phyloP scores from a whole-genome alignment of 305 asterid genomes.

The Rubia tinctorum region DNA sequence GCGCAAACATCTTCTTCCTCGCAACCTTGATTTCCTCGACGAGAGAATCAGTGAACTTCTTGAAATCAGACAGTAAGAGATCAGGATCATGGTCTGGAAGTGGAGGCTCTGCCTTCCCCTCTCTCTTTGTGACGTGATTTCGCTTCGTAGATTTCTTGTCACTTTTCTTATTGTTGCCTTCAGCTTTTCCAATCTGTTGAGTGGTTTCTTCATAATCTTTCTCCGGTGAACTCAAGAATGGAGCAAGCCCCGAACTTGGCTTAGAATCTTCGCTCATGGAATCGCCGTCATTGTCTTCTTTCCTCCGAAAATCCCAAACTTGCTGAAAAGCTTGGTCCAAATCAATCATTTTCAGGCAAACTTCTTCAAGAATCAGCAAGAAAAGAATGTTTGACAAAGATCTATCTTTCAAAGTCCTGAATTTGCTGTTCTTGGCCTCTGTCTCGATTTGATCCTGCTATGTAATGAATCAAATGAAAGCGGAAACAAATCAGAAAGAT shows the following conservation, averaged over 20 bases:
- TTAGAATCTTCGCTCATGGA: slow-evolving; percentile 51
- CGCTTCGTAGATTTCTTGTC: slow-evolving; percentile 8
- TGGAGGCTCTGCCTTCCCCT: background rate
- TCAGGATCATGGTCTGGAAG: slow-evolving; percentile 17
- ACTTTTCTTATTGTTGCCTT: slow-evolving; percentile 14
- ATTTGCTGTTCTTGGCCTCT: background rate
- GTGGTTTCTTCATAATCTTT: slow-evolving; percentile 10
- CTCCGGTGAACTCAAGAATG: slow-evolving; percentile 28
- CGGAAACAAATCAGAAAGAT: background rate
- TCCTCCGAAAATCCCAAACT: slow-evolving; percentile 56
- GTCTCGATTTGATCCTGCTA: background rate
- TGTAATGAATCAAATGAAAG: background rate
- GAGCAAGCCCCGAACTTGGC: slow-evolving; percentile 31
- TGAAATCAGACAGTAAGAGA: slow-evolving; percentile 31
- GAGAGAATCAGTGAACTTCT: slow-evolving; percentile 37
- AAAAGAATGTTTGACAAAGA: background rate
- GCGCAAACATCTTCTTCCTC: slow-evolving; percentile 37
- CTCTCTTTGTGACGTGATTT: slow-evolving; percentile 11
- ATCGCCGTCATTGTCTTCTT: slow-evolving; percentile 41
- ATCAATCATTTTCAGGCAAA: slow-evolving; percentile 38
- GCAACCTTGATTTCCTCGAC: slow-evolving; percentile 43
- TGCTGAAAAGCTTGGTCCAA: slow-evolving; percentile 37
- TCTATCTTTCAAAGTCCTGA: background rate
- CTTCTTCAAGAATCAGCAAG: background rate
- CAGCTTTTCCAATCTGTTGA: slow-evolving; percentile 6